Evolutionary conservation across 257 asterid species (phyloP).

Genomic region (Gentiana macrophylla): DNA sequence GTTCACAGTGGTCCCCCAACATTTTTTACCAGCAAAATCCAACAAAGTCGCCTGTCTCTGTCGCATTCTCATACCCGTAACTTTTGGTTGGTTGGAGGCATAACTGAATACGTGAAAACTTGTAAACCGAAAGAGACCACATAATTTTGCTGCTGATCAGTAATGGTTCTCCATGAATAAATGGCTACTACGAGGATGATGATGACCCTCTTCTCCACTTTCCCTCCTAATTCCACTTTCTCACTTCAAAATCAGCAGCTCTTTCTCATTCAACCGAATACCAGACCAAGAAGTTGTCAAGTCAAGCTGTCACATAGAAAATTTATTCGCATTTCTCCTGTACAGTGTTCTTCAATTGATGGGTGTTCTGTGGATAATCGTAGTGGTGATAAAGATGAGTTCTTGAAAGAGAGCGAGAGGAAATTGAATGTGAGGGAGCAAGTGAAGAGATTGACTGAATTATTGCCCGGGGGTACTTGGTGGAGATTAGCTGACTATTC

Average conservation of each 20-base stretch:
- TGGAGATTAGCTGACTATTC: slow-evolving; percentile 48
- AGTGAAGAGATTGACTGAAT: slow-evolving; percentile 40
- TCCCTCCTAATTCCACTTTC: slow-evolving; percentile 2
- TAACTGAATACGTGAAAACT: background rate
- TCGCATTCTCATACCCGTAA: too few species aligned
- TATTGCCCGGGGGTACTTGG: slow-evolving; percentile 87
- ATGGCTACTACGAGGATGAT: slow-evolving; percentile 8
- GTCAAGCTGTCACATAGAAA: slow-evolving; percentile 7
- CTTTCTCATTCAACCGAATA: background rate
- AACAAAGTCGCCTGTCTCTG: too few species aligned
- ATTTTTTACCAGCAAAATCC: too few species aligned
- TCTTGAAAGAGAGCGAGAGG: slow-evolving; percentile 6
- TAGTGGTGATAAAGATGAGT: slow-evolving; percentile 13
- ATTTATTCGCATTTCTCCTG: slow-evolving; percentile 24
- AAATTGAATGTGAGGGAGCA: slow-evolving; percentile 29
- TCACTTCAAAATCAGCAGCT: slow-evolving; percentile 1
- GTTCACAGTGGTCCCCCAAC: too few species aligned
- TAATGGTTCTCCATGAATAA: background rate
- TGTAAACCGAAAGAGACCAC: background rate
- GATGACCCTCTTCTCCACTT: slow-evolving; percentile 5
- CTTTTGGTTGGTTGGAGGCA: too few species aligned
- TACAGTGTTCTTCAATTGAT: slow-evolving; percentile 41
- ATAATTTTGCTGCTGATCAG: background rate
- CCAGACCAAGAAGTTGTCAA: background rate
- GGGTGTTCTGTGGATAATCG: slow-evolving; percentile 31